Base-by-base conservation (phyloP, 106 monocot genomes). In the Dendrobium huoshanense region DNA sequence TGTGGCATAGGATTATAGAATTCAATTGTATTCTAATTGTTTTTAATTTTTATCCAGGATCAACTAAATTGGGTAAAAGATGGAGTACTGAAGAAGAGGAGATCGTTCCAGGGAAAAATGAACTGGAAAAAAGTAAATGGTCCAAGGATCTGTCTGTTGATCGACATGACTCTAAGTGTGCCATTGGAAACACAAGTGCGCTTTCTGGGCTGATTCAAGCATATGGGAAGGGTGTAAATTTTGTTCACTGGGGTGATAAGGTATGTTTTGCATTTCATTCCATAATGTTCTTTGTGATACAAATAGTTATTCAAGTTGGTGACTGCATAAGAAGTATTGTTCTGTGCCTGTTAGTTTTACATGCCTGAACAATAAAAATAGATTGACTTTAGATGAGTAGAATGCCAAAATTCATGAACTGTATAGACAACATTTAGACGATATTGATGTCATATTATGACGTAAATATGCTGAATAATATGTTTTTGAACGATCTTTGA, bases 181-280 rank as follows among this genome's bases (percentile, higher is more conserved):
- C 77, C 55, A 56, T 75, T 54, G 55, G 27, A 80, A 82, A 84
- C 31, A 9, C 65, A 10, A 82, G 55, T 88, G 82, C 87, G 44
- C 90, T 94, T 48, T 92, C 92, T 82, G 94, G 97, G n/a, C 56
- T 94, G 70, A 79, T 92, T 72, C 87, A 89, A 49, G 85, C 92
- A 25, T 91, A 97, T 81, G 76, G 89, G 65, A 89, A 86, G 79
- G 41, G 59, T 33, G 77, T 67, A 80, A 97, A 91, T 67, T 91
- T 83, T 79, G 90, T 97, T 86, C 87, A 76, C 72, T 97, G 97
- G 97, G 92, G 94, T 81, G 97, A 97, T 83, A 79, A 86, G 88
- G 97, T 97, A 87, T 84, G 78, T 40, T 31, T 3, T 37, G 3
- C 8, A 49, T 25, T 27, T 4, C 0, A 70, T 9, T 29, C 37